Evolutionary conservation across 2,329 filamentous ascomycete species (phyloP), one percentile per base, ranked within the genome.

Genomic region (Daldinia sp.): DNA sequence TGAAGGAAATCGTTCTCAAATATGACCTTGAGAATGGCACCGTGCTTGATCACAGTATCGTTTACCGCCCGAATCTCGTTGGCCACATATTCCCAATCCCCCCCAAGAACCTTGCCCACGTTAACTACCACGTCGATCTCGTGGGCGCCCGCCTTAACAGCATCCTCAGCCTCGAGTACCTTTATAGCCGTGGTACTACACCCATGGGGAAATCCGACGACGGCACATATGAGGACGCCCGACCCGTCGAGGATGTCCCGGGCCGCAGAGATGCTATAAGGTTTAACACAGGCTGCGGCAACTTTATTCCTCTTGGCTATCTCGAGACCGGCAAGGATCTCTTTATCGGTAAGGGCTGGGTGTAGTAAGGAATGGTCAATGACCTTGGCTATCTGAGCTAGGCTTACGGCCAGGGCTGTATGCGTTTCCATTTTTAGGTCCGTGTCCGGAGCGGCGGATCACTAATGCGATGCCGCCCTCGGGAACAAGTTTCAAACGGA

Each of bases 111-210:
- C 67, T 87, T 87, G 30, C 85, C 86, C 9, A 88, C 73, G 59
- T 89, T 87, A 64, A 88, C 77, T 1, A 88, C 85, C 82, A 88
- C 84, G 70, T 88, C 86, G 21, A 88, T 81, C 70, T 88, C 85
- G 1, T 73, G 67, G 0, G 80, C 85, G 1, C 85, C 85, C 0
- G 77, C 78, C 2, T 74, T 67, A 0, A 78, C 79, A 0, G 85
- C 85, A 1, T 77, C 77, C 0, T 71, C 72, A 0, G 85, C 83
- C 68, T 88, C 86, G 21, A 77, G 73, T 1, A 85, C 79, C 69
- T 89, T 89, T 63, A 83, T 79, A 10, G 76, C 73, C 0, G 81
- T 83, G 0, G 82, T 86, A 66, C 79, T 83, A 72, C 82, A 87
- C 2, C 86, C 85, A 68, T 87, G 83, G 0, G 87, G 86, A 66